phyloP scores from a whole-genome alignment of 1,139 yeast genomes.

The Magnusiomyces fungicola region DNA sequence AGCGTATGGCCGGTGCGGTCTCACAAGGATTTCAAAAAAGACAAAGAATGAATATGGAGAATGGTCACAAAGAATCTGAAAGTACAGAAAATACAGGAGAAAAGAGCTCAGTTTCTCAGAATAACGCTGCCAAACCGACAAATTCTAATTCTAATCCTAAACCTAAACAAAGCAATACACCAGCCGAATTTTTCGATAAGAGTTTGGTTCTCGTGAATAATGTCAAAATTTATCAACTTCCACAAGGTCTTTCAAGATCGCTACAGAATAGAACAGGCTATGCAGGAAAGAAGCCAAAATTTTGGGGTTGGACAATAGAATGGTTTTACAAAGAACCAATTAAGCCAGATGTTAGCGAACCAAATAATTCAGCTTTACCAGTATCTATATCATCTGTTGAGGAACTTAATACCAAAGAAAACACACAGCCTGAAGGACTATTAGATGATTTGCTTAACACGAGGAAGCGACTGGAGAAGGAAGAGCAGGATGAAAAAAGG shows the following conservation, averaged over 20 bases:
- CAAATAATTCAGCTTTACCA: too few species aligned
- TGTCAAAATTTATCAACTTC: conserved; percentile 47
- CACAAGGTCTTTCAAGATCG: conserved; percentile 73
- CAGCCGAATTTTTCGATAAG: conserved; percentile 12
- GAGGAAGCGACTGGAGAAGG: background rate
- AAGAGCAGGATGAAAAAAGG: background rate
- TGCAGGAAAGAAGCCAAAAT: conserved; percentile 56
- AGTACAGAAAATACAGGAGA: background rate
- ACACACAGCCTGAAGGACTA: too few species aligned
- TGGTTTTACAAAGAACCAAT: conserved; percentile 38
- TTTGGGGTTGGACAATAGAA: conserved; percentile 70
- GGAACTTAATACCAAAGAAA: too few species aligned
- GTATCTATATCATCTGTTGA: too few species aligned
- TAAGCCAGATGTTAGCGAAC: too few species aligned
- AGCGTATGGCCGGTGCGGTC: conserved; percentile 4
- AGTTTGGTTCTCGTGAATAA: conserved; percentile 35
- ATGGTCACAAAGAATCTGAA: background rate
- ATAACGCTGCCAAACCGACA: background rate
- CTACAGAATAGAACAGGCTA: conserved; percentile 61
- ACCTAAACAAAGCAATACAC: background rate
- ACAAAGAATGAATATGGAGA: background rate
- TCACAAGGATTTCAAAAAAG: conserved; percentile 4
- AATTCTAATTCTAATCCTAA: too few species aligned
- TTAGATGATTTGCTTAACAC: background rate
- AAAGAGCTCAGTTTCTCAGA: background rate